These are phyloP conservation scores for Blepharisma stoltei DNA, from an alignment of 73 alveolate species.

Conservation along the genomic window DNA sequence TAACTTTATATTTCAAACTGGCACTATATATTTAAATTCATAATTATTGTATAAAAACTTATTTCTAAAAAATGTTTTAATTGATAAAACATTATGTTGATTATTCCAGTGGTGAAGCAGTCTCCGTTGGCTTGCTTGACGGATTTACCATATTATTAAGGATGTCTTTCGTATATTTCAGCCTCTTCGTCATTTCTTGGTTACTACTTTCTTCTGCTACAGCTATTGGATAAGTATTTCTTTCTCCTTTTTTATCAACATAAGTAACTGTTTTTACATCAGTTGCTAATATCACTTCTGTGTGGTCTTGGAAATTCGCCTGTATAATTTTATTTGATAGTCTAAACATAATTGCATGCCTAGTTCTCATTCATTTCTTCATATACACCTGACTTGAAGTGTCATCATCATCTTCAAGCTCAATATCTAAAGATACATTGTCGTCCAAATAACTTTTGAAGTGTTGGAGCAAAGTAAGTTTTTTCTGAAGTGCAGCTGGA, in stretches of 20 bases:
- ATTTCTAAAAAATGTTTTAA: no score
- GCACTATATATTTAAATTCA: no score
- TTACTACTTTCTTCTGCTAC: constrained; percentile 86
- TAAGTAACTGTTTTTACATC: constrained; percentile 91
- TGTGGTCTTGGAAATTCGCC: constrained; percentile 94
- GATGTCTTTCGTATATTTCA: constrained; percentile 92
- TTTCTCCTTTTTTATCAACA: constrained; percentile 97
- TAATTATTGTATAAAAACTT: no score
- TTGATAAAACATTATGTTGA: no score
- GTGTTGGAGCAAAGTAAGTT: constrained; percentile 43
- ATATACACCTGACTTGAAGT: constrained; percentile 52
- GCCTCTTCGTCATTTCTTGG: constrained; percentile 94
- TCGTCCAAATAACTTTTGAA: constrained; percentile 33
- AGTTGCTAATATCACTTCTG: constrained; percentile 85
- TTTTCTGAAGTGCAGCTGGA: constrained; percentile 44
- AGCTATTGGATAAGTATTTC: constrained; percentile 78
- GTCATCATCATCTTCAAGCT: not conserved
- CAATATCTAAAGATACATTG: constrained; percentile 22
- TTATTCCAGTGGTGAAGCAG: no score
- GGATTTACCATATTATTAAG: constrained; percentile 60
- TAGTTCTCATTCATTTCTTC: constrained; percentile 95
- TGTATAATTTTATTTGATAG: constrained; percentile 93
- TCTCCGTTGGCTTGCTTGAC: not conserved
- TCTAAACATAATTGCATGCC: constrained; percentile 97
- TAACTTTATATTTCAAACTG: no score